Evolutionary conservation across 208 protist genomes (phyloP), one percentile per base, ranked within the genome.

Genomic region (Strigomonas culicis): DNA sequence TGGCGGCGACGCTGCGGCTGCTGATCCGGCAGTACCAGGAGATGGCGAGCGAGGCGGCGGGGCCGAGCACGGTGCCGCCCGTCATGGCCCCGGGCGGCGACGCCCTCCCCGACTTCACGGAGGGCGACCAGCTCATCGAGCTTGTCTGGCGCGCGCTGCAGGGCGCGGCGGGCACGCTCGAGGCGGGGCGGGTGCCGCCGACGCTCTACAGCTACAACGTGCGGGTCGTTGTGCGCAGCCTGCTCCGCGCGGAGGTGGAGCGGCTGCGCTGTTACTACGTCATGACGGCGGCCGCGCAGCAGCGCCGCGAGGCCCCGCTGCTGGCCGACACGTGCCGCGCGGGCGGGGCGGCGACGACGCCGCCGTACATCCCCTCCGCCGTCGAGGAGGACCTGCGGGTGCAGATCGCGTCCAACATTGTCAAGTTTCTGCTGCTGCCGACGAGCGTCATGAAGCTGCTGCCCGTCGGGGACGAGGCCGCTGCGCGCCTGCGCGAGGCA

Each of bases 21-120:
- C 68, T 94, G 36, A 79, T 85, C 51, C 79, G 82, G 28, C 82
- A 90, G 77, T 84, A 90, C 49, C 84, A 91, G 39, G 77, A 91
- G 49, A 70, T 80, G 64, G 77, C 76, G 11, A 71, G 44, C 17
- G 72, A 74, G 66, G 84, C 72, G 64, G n/a, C n/a, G n/a, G 72
- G 62, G 3, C 47, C 69, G 15, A 74, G 68, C 52, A 66, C 65
- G 31, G 50, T 69, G 27, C 59, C n/a, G n/a, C n/a, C n/a, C n/a
- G 25, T 58, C 17, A 67, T 13, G 36, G 66, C 15, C 31, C 39
- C 22, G 28, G n/a, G 47, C 28, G 57, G 63, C 57, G 61, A 52
- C 17, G 53, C 51, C 7, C 58, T 81, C 31, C 77, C 81, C 10
- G 88, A 90, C 74, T 79, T 86, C 46, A 68, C 71, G 0, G 88